These are phyloP conservation scores for Meredithiella fracta DNA, from an alignment of 2,329 filamentous ascomycete species.

Conservation along the genomic window DNA sequence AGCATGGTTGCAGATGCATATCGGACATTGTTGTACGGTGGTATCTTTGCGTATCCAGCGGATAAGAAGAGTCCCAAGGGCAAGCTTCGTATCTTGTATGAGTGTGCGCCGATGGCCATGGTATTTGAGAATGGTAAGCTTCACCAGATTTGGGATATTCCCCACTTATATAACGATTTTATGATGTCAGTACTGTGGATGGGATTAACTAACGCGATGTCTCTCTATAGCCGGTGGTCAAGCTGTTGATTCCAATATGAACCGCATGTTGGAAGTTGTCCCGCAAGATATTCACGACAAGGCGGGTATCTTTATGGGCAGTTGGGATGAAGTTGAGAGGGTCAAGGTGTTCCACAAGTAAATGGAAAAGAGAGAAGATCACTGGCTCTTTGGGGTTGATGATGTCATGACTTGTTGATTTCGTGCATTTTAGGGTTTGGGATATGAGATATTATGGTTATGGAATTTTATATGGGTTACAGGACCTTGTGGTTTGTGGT, in stretches of 20 bases:
- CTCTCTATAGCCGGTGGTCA: slow-evolving; percentile 59
- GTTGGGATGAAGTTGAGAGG: slow-evolving; percentile 88
- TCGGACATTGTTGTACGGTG: slow-evolving; percentile 84
- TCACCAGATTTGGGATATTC: neutral
- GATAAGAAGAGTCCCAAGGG: slow-evolving; percentile 98
- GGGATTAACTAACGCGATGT: slow-evolving; percentile 4
- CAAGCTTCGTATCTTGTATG: slow-evolving; percentile 91
- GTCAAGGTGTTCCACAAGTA: slow-evolving; percentile 65
- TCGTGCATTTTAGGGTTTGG: neutral
- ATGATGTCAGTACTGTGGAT: neutral
- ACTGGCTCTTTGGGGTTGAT: neutral
- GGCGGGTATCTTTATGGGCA: slow-evolving; percentile 91
- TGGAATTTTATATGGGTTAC: neutral
- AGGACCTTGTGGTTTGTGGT: neutral
- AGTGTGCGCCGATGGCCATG: slow-evolving; percentile 98
- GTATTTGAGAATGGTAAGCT: slow-evolving; percentile 88
- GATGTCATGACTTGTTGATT: slow-evolving; percentile 1
- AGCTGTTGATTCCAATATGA: slow-evolving; percentile 81
- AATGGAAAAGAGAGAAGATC: neutral
- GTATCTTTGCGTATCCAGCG: slow-evolving; percentile 92
- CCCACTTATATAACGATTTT: too few species aligned
- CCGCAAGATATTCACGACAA: slow-evolving; percentile 90
- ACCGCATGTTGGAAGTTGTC: slow-evolving; percentile 72
- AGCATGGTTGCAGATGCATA: slow-evolving; percentile 98
- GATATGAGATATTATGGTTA: neutral